Conservation (phyloP, 1,284 basidiomycete species). For the Irpex lacteus region DNA sequence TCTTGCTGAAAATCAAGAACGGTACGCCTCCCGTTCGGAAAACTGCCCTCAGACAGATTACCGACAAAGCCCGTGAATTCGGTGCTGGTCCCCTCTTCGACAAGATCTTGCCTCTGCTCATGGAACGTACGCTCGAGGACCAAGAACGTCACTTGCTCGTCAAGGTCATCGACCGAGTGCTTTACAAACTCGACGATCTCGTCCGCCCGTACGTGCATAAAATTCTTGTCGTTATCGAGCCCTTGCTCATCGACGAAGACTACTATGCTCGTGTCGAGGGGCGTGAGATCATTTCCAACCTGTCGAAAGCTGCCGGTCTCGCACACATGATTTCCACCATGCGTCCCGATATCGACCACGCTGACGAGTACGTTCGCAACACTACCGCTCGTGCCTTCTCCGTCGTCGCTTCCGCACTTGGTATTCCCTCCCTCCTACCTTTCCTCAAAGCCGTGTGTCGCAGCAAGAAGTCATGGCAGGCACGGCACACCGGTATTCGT, state of each 20-base stretch:
- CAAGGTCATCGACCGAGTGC: slow-evolving; percentile 98
- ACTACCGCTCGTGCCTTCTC: slow-evolving; percentile 99
- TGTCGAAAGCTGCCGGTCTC: slow-evolving; percentile 97
- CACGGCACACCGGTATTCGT: slow-evolving; percentile 97
- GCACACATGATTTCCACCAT: slow-evolving; percentile 99
- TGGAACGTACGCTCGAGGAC: slow-evolving; percentile 99
- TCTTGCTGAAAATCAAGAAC: slow-evolving; percentile 99
- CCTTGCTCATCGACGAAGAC: slow-evolving; percentile 98
- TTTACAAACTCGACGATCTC: slow-evolving; percentile 99
- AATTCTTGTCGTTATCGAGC: slow-evolving; percentile 99
- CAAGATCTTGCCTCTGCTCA: slow-evolving; percentile 97
- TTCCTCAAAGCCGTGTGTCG: slow-evolving; percentile 99
- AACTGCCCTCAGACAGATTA: slow-evolving; percentile 96
- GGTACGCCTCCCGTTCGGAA: slow-evolving; percentile 98
- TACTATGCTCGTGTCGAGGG: slow-evolving; percentile 99
- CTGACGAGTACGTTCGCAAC: slow-evolving; percentile 99
- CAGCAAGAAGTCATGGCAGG: slow-evolving; percentile 99
- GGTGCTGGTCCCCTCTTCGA: slow-evolving; percentile 99
- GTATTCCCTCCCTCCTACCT: slow-evolving; percentile 95
- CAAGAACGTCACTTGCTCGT: slow-evolving; percentile 98
- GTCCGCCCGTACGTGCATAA: slow-evolving; percentile 99
- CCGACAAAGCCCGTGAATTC: slow-evolving; percentile 99
- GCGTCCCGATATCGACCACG: slow-evolving; percentile 99
- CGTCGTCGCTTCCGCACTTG: slow-evolving; percentile 96
- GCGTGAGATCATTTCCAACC: slow-evolving; percentile 98